Conservation (phyloP, 2,329 filamentous ascomycete species). For the Phialophora chinensis region DNA sequence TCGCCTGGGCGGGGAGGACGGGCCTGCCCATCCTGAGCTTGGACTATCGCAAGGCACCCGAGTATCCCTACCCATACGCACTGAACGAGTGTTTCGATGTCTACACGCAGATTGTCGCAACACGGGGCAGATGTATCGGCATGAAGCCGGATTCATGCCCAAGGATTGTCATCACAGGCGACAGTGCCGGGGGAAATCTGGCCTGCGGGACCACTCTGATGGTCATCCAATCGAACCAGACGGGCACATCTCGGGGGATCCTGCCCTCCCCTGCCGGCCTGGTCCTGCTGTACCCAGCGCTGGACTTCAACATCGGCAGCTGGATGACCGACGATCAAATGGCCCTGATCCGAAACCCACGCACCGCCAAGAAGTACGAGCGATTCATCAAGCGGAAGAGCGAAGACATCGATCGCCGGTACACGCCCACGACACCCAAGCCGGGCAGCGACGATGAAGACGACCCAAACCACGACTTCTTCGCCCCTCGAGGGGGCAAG, state of each 20-base stretch:
- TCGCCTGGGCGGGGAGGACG: conserved; percentile 88
- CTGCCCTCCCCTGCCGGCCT: conserved; percentile 80
- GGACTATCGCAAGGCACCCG: conserved; percentile 87
- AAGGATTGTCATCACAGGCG: conserved; percentile 74
- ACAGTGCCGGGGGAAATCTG: conserved; percentile 82
- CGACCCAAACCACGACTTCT: conserved; percentile 43
- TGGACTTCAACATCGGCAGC: conserved; percentile 97
- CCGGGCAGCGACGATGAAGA: conserved; percentile 74
- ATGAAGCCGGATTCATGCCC: conserved; percentile 70
- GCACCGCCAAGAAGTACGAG: conserved; percentile 67
- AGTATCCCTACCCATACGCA: conserved; percentile 83
- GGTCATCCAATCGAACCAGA: conserved; percentile 74
- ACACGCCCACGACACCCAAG: conserved; percentile 81
- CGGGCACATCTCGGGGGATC: conserved; percentile 55
- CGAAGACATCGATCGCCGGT: conserved; percentile 66
- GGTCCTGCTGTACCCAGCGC: conserved; percentile 82
- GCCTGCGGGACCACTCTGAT: conserved; percentile 83
- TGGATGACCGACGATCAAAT: conserved; percentile 99
- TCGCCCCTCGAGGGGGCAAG: conserved; percentile 41
- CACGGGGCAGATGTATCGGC: conserved; percentile 75
- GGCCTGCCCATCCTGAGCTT: conserved; percentile 88
- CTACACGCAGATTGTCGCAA: conserved; percentile 75
- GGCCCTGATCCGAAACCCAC: conserved; percentile 79
- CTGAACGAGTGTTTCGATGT: conserved; percentile 88
- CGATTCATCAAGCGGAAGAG: conserved; percentile 82